phyloP scores from a whole-genome alignment of 2,329 filamentous ascomycete genomes.

The Chrysoporthe deuterocubensis region DNA sequence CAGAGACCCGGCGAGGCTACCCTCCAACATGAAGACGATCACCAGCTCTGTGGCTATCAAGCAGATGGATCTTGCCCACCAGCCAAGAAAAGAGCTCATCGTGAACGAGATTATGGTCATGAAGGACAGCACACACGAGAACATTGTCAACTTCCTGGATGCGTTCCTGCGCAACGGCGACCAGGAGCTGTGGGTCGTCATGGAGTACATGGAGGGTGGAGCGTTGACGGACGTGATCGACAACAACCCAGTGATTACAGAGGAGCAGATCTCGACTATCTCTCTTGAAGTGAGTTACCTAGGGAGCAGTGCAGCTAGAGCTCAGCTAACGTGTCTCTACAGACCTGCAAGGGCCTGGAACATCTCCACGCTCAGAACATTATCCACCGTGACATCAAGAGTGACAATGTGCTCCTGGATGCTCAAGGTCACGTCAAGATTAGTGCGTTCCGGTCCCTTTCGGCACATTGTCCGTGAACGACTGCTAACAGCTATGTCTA shows the following conservation, averaged over 20 bases:
- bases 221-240: constrained; percentile 98
- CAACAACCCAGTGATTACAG: constrained; percentile 90
- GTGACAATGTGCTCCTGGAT: constrained; percentile 95
- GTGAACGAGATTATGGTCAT: constrained; percentile 99
- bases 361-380: constrained; percentile 96
- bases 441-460: constrained; percentile 62
- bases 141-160: constrained; percentile 99
- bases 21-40: neutral
- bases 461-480: neutral
- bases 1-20: constrained; percentile 64
- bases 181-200: constrained; percentile 97
- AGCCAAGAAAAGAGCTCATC: constrained; percentile 96
- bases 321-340: constrained; percentile 27
- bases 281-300: constrained; percentile 80
- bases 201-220: constrained; percentile 99
- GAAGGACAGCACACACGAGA: constrained; percentile 97
- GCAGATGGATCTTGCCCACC: constrained; percentile 98
- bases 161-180: constrained; percentile 95
- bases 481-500: constrained; percentile 48
- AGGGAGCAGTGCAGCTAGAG: neutral
- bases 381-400: constrained; percentile 99
- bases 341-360: constrained; percentile 95
- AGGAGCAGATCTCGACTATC: constrained; percentile 97
- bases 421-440: constrained; percentile 97
- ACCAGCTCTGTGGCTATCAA: constrained; percentile 81